phyloP scores from a whole-genome alignment of 2,329 filamentous ascomycete species.

The Hyphodiscus sp. region DNA sequence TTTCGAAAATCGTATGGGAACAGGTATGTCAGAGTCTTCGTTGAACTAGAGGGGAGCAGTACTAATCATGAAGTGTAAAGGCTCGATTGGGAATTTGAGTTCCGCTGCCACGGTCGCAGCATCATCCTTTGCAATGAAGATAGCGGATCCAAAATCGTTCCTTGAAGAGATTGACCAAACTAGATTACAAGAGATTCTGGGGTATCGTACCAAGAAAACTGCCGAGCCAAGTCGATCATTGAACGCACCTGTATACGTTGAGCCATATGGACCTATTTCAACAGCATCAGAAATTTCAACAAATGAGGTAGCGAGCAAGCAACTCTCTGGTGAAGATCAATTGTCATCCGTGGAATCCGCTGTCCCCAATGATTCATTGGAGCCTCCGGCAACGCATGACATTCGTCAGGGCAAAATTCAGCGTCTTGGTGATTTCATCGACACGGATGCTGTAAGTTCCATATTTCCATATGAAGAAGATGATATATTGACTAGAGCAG shows the following conservation, averaged over 20 bases:
- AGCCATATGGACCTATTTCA: neutral
- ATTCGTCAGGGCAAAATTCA: conserved; percentile 33
- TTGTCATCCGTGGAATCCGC: no score
- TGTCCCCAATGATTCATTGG: no score
- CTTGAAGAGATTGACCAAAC: conserved; percentile 18
- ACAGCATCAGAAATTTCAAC: no score
- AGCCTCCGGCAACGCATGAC: no score
- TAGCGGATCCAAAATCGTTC: conserved; percentile 33
- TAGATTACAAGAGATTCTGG: conserved; percentile 12
- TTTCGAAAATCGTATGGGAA: conserved; percentile 40
- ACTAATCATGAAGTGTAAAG: conserved; percentile 19
- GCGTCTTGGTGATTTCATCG: conserved; percentile 38
- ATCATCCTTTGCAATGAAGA: conserved; percentile 38
- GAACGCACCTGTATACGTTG: conserved; percentile 12
- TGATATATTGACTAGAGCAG: no score
- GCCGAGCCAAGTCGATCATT: neutral
- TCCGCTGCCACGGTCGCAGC: conserved; percentile 42
- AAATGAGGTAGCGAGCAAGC: no score
- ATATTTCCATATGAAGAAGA: no score
- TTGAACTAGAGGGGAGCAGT: neutral
- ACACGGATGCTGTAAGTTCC: conserved; percentile 40
- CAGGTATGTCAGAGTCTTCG: conserved; percentile 22
- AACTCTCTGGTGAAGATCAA: no score
- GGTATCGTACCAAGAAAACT: no score
- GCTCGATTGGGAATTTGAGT: conserved; percentile 38